Base-by-base conservation (phyloP, 2,329 filamentous ascomycete genomes). In the Juglanconis juglandina region DNA sequence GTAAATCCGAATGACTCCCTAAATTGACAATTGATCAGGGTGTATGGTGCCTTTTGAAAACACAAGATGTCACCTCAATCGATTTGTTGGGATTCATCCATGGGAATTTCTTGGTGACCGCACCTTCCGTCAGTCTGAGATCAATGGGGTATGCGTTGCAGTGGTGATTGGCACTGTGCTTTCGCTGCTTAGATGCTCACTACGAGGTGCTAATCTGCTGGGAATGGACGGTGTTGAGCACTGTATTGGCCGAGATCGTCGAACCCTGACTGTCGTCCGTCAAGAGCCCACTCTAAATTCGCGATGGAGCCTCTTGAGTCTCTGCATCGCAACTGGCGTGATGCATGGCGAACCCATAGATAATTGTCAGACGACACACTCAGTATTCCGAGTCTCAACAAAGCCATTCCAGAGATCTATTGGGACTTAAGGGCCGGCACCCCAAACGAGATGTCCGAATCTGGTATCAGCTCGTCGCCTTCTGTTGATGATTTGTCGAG, bases 51-150 rank as follows among this genome's bases (percentile, higher is more conserved):
- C 59, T 62, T 62, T 24, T 24, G 24, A 24, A 24, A 24, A 24
- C 24, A 24, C 24, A 24, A 24, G 2, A 24, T 24, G 24, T 24
- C 24, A 24, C 24, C 24, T 24, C 24, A 24, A 24, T 2, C 24
- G 24, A 24, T 24, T 24, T 24, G 61, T 63, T 63, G 60, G 60
- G 53, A 59, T 24, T 56, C 39, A 35, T 54, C 58, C 61, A 58
- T 63, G 51, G 13, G 32, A 56, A 50, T 37, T 58, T 47, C 37
- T 49, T 51, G 39, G 24, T 17, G 13, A 53, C 49, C 42, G 37
- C 39, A 54, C 42, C 58, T 49, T 42, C 60, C 60, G 60, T 17
- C 14, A 44, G 32, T 17, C 17, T 11, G 10, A n/a, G 35, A 7
- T 35, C 33, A 62, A 37, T 39, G 32, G n/a, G 32, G 39, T 37